These are phyloP conservation scores for Penicillium sp. DNA, from an alignment of 2,329 filamentous ascomycete genomes.

Conservation along the genomic window DNA sequence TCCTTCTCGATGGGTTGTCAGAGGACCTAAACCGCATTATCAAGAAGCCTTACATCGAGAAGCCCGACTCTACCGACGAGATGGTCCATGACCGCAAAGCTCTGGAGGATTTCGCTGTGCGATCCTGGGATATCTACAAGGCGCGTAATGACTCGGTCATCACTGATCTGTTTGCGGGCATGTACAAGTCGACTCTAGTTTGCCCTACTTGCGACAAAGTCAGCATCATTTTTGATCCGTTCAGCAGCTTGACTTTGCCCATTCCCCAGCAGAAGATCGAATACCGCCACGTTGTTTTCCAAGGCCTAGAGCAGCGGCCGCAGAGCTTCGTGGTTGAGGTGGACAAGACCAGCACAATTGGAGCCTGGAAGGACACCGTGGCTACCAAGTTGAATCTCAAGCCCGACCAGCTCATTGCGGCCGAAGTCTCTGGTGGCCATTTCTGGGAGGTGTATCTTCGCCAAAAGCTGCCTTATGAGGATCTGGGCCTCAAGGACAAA, in stretches of 20 bases:
- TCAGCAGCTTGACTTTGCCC: slow-evolving; percentile 90
- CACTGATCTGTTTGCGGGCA: slow-evolving; percentile 91
- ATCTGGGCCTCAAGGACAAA: slow-evolving; percentile 65
- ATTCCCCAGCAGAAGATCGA: slow-evolving; percentile 85
- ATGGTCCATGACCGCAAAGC: slow-evolving; percentile 83
- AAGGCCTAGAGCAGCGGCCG: slow-evolving; percentile 72
- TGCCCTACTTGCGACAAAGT: slow-evolving; percentile 91
- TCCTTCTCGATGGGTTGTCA: slow-evolving; percentile 89
- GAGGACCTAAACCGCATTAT: slow-evolving; percentile 92
- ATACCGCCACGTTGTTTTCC: slow-evolving; percentile 73
- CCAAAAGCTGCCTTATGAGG: slow-evolving; percentile 62
- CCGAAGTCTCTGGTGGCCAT: slow-evolving; percentile 79
- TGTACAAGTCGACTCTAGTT: slow-evolving; percentile 97
- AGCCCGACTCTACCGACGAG: slow-evolving; percentile 95
- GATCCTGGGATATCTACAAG: slow-evolving; percentile 90
- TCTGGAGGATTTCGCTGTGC: slow-evolving; percentile 80
- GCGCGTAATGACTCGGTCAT: slow-evolving; percentile 93
- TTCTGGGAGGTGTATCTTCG: slow-evolving; percentile 89
- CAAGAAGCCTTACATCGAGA: slow-evolving; percentile 96
- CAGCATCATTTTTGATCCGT: slow-evolving; percentile 98
- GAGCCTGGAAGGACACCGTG: slow-evolving; percentile 54
- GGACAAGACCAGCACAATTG: slow-evolving; percentile 67
- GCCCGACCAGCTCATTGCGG: slow-evolving; percentile 70
- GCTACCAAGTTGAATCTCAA: slow-evolving; percentile 55
- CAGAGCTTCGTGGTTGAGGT: slow-evolving; percentile 76